phyloP scores from a whole-genome alignment of 805 yeast genomes.

The Starmerella asiatica region DNA sequence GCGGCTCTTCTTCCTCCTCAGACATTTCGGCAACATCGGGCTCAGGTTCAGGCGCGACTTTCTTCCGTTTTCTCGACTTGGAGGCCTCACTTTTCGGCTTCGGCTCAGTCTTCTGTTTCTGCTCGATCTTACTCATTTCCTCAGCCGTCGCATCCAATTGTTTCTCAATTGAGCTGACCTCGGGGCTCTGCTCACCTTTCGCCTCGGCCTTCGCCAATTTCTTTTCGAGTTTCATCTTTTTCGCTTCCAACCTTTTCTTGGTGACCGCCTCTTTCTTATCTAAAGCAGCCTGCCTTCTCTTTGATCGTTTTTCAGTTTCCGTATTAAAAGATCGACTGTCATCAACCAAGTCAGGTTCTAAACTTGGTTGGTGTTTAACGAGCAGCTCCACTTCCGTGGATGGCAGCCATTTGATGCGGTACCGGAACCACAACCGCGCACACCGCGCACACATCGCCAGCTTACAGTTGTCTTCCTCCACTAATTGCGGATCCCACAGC shows the following conservation, averaged over 20 bases:
- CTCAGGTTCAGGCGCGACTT: neutral
- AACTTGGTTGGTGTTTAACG: slow-evolving; percentile 30
- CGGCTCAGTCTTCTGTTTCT: neutral
- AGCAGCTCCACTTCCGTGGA: slow-evolving; percentile 47
- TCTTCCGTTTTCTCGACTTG: neutral
- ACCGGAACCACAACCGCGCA: slow-evolving; percentile 82
- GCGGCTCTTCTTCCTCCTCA: neutral
- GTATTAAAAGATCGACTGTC: slow-evolving; percentile 33
- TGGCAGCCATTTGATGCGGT: slow-evolving; percentile 75
- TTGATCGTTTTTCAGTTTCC: slow-evolving; percentile 22
- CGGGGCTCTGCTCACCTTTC: neutral
- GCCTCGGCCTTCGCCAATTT: slow-evolving; percentile 7
- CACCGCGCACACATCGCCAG: slow-evolving; percentile 71
- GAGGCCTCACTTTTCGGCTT: neutral
- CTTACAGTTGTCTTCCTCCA: slow-evolving; percentile 24
- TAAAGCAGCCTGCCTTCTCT: slow-evolving; percentile 9
- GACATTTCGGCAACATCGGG: neutral
- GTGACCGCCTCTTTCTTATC: slow-evolving; percentile 14
- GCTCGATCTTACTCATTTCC: neutral
- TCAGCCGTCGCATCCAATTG: neutral
- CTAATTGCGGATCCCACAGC: neutral
- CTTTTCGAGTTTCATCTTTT: slow-evolving; percentile 14
- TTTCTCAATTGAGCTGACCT: neutral
- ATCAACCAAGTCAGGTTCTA: slow-evolving; percentile 48
- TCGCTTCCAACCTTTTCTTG: slow-evolving; percentile 6